Conservation (phyloP, 1,139 yeast genomes). For the Blastobotrys malaysiensis region DNA sequence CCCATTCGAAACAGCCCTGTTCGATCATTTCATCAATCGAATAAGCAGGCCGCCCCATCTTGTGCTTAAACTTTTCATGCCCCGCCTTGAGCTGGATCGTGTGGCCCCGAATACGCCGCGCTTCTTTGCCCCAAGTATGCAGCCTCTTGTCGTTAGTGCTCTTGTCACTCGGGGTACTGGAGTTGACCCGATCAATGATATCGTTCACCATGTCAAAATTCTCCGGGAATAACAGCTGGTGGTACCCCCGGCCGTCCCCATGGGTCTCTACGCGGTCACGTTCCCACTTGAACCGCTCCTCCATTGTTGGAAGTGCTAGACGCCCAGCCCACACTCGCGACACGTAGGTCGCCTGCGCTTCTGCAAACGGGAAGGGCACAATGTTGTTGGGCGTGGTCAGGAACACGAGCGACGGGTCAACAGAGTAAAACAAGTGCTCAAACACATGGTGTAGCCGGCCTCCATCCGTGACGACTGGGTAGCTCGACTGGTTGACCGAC, state of each 20-base stretch:
- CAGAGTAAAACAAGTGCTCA: constrained; percentile 47
- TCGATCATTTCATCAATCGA: constrained; percentile 8
- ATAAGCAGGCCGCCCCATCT: constrained; percentile 5
- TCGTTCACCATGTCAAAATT: constrained; percentile 43
- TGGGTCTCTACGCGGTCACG: constrained; percentile 31
- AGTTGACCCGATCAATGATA: background rate
- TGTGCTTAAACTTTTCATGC: constrained; percentile 4
- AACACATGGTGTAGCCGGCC: constrained; percentile 46
- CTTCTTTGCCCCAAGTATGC: background rate
- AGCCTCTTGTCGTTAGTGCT: background rate
- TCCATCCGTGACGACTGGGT: constrained; percentile 41
- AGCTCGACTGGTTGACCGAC: constrained; percentile 12
- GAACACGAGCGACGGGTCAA: constrained; percentile 53
- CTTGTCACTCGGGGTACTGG: background rate
- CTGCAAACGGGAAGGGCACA: constrained; percentile 56
- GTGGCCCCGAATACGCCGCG: constrained; percentile 1
- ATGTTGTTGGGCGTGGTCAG: constrained; percentile 48
- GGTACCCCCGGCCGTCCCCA: constrained; percentile 43
- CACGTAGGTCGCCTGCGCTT: constrained; percentile 52
- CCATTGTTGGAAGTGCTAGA: constrained; percentile 40
- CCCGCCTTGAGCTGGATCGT: constrained; percentile 7
- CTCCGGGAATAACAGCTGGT: constrained; percentile 42
- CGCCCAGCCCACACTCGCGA: constrained; percentile 51
- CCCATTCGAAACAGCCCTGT: constrained; percentile 8
- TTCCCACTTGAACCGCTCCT: constrained; percentile 42